Percentiles rank a stretch among this genome's conserved stretches.
Evolutionary conservation across 108 stramenopile species (phyloP).

Genomic region (Seminavis robusta): DNA sequence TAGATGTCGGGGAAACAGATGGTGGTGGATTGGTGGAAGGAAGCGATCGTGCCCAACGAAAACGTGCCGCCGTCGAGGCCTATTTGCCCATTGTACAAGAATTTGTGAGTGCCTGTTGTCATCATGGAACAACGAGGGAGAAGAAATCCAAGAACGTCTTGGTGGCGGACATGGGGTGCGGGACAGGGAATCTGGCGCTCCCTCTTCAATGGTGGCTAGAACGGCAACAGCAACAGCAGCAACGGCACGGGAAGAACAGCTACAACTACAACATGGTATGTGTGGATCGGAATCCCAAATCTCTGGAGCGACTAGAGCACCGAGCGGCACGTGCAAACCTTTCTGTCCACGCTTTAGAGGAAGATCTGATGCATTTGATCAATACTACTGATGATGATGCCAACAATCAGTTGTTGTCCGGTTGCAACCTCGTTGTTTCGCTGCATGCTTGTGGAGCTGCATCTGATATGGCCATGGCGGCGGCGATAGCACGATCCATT

Average conservation of each 20-base stretch:
- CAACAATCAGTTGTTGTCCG: neutral
- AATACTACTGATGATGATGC: neutral
- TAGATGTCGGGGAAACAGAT: constrained; percentile 1
- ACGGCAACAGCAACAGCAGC: too few species aligned
- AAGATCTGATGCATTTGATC: constrained; percentile 5
- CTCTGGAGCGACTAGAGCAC: constrained; percentile 1
- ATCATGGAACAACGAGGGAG: neutral
- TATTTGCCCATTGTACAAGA: neutral
- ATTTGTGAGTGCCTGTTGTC: neutral
- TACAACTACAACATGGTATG: neutral
- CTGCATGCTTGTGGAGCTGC: constrained; percentile 20
- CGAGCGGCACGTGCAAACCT: neutral
- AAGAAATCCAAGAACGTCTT: neutral
- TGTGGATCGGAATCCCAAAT: neutral
- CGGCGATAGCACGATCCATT: neutral
- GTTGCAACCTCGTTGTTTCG: constrained; percentile 9
- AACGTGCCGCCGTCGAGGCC: constrained; percentile 11
- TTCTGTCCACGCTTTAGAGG: neutral
- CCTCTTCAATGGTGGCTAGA: constrained; percentile 9
- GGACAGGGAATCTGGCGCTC: constrained; percentile 12
- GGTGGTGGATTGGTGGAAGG: constrained; percentile 6
- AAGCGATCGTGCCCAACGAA: constrained; percentile 7
- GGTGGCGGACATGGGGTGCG: constrained; percentile 14
- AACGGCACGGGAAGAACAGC: too few species aligned
- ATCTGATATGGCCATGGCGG: constrained; percentile 11